Conservation (phyloP, 1,284 basidiomycete genomes). For the Sporisorium reilianum region DNA sequence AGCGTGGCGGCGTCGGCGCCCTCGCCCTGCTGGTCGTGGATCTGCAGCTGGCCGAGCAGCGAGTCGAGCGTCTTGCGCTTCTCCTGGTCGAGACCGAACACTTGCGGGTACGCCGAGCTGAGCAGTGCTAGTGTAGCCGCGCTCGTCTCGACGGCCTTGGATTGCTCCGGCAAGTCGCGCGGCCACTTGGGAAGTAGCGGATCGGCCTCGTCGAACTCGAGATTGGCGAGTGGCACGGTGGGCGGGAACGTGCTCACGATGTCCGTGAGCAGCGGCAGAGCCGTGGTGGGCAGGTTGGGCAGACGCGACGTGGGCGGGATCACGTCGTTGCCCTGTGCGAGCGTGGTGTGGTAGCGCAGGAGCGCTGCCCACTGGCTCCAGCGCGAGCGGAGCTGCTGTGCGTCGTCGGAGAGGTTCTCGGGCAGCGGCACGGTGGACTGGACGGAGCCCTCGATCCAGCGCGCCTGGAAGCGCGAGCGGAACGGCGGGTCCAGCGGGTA, state of each 20-base stretch:
- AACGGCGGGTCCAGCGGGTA: conserved; percentile 70
- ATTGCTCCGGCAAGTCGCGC: conserved; percentile 21
- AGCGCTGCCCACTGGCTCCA: conserved; percentile 59
- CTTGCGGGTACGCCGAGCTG: conserved; percentile 63
- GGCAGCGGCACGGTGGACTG: conserved; percentile 40
- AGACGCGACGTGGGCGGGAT: conserved; percentile 62
- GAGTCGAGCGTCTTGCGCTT: conserved; percentile 58
- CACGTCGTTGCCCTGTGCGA: conserved; percentile 56
- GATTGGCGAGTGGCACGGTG: conserved; percentile 18
- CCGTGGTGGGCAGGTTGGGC: conserved; percentile 64
- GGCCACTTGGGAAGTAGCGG: conserved; percentile 43
- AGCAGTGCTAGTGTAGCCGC: conserved; percentile 57
- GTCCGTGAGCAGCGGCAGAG: conserved; percentile 60
- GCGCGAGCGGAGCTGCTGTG: conserved; percentile 50
- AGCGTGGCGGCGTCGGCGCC: conserved; percentile 23
- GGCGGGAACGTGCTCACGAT: conserved; percentile 61
- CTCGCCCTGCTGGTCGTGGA: conserved; percentile 59
- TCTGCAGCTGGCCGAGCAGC: conserved; percentile 56
- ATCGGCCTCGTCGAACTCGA: conserved; percentile 35
- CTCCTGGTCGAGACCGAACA: conserved; percentile 55
- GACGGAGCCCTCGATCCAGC: conserved; percentile 67
- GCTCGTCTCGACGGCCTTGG: conserved; percentile 33
- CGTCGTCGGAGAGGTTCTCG: conserved; percentile 26
- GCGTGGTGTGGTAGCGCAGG: conserved; percentile 56
- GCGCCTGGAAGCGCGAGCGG: conserved; percentile 69